Base-by-base conservation (phyloP, 768 basidiomycete species). In the Pulveroboletus sp. region DNA sequence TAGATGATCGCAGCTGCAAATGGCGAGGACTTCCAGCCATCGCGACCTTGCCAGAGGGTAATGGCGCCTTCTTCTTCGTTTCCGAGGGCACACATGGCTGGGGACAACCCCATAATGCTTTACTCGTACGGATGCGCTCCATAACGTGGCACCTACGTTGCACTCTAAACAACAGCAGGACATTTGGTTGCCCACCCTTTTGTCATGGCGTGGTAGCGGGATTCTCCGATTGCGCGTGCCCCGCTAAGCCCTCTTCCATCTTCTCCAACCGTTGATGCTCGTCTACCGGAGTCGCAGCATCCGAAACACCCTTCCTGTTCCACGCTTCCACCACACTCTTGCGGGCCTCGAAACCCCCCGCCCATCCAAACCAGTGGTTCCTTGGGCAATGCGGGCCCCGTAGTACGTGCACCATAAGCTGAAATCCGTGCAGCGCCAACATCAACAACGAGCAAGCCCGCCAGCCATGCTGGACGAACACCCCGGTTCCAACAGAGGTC, bases 401-500 rank as follows among this genome's bases (percentile, higher is more conserved):
- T 26, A 79, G 36, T 9, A 85, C 65, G 5, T 89, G 75, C 4
- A 88, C 51, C 26, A 77, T 43, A 1, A 90, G 57, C 54, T 80
- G 77, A 56, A 76, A 79, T 0, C 68, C 80, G 33, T 78, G 75
- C 63, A 80, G 77, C 0, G 75, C 86, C 47, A 90, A 62, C 38
- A 77, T 77, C 10, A 89, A 70, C 27, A 73, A 74, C 0, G 86
- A 82, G 2, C 76, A 78, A 0, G 85, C 74, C 32, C 80, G 74
- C 87, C 87, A 91, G 14, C 90, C 90, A 55, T 79, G 70, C 13
- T 71, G 57, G 27, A 84, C 75, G 68, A 89, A 93, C 2, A 92
- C 76, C 32, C 78, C 65, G 0, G 87, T 85, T 28, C 88, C 84
- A 1, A 84, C 83, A 0, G 85, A 76, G 0, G 89, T 90, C 15